Evolutionary conservation across 2,329 filamentous ascomycete species (phyloP).

Genomic region (Colletotrichum viniferum): DNA sequence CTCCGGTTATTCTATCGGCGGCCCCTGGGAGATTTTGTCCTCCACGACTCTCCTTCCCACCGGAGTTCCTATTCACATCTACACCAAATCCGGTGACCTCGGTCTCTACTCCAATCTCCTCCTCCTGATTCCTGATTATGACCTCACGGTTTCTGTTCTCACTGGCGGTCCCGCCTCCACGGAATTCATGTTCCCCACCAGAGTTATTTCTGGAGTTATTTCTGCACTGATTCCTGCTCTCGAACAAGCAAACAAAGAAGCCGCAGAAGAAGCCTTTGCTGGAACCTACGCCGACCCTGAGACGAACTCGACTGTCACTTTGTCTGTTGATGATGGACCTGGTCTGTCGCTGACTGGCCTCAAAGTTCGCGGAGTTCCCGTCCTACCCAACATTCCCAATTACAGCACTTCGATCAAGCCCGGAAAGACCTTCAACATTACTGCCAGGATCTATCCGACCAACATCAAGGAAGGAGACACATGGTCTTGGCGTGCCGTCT

Average conservation of each 20-base stretch:
- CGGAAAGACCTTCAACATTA: not conserved
- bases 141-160: slow-evolving; percentile 40
- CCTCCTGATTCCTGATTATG: slow-evolving; percentile 40
- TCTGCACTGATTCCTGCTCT: slow-evolving; percentile 42
- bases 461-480: slow-evolving; percentile 7
- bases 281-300: slow-evolving; percentile 42
- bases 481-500: slow-evolving; percentile 37
- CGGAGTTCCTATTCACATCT: slow-evolving; percentile 34
- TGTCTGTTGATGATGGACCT: slow-evolving; percentile 42
- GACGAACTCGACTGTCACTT: slow-evolving; percentile 44
- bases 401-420: slow-evolving; percentile 20
- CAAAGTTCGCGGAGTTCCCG: slow-evolving; percentile 44
- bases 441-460: slow-evolving; percentile 7
- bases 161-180: slow-evolving; percentile 31
- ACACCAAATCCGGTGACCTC: slow-evolving; percentile 37
- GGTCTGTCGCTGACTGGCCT: slow-evolving; percentile 43
- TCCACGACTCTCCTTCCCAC: slow-evolving; percentile 32
- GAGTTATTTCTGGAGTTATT: slow-evolving; percentile 32
- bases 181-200: slow-evolving; percentile 19
- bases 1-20: slow-evolving; percentile 38
- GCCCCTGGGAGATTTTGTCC: slow-evolving; percentile 37
- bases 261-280: slow-evolving; percentile 34
- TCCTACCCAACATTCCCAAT: slow-evolving; percentile 37
- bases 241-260: slow-evolving; percentile 45
- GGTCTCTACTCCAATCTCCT: slow-evolving; percentile 35